These are phyloP conservation scores for Dianthus caryophyllus DNA, from an alignment of 148 eudicot species.

Conservation along the genomic window DNA sequence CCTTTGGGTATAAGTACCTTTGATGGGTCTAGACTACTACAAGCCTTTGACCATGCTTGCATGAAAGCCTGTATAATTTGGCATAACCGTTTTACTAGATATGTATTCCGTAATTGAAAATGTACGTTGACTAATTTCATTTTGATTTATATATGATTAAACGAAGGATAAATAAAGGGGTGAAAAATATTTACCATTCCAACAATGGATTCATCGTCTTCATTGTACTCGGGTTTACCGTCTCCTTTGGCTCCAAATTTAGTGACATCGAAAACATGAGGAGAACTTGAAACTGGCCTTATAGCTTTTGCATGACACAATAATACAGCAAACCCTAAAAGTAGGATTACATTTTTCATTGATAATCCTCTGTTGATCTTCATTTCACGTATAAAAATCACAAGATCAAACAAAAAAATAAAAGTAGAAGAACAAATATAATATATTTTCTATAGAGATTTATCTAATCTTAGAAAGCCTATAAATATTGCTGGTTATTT, in stretches of 20 bases:
- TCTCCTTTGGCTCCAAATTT: slow-evolving; percentile 40
- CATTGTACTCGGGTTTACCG: slow-evolving; percentile 26
- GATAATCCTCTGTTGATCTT: neutral
- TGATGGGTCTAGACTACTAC: slow-evolving; percentile 36
- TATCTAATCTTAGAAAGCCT: slow-evolving; percentile 8
- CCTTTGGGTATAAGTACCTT: slow-evolving; percentile 52
- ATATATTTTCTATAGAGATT: neutral
- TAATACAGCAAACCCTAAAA: slow-evolving; percentile 15
- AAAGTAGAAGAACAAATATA: neutral
- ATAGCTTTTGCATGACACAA: neutral
- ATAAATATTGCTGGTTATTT: slow-evolving; percentile 3
- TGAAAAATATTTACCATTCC: slow-evolving; percentile 22
- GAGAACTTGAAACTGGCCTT: neutral
- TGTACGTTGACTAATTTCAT: too few species aligned
- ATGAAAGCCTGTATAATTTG: slow-evolving; percentile 36
- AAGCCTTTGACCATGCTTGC: slow-evolving; percentile 61
- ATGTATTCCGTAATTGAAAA: too few species aligned
- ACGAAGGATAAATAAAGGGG: too few species aligned
- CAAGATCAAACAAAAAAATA: neutral
- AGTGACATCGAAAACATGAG: slow-evolving; percentile 38
- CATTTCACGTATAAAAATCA: slow-evolving; percentile 9
- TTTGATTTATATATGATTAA: too few species aligned
- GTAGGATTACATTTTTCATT: neutral
- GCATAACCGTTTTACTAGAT: too few species aligned
- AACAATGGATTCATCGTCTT: slow-evolving; percentile 21